phyloP scores from a whole-genome alignment of 108 stramenopile genomes.

The Licmophora abbreviata region DNA sequence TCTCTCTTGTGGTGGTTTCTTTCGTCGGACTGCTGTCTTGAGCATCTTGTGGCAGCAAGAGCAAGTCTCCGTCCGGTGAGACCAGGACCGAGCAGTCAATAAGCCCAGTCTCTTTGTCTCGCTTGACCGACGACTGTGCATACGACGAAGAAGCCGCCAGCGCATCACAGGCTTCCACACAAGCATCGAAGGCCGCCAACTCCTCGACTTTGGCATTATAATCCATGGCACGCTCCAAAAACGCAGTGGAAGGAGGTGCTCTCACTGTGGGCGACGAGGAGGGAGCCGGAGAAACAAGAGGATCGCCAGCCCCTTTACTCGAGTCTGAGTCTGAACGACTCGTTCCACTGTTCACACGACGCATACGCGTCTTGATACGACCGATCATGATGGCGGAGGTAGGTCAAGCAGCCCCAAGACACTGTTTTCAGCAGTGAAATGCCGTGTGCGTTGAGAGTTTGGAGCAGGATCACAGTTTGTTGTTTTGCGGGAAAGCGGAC shows the following conservation, averaged over 20 bases:
- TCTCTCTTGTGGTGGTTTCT: too few relatives aligned
- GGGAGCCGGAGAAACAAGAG: too few relatives aligned
- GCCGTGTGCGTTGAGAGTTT: too few relatives aligned
- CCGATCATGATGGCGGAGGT: constrained; percentile 2
- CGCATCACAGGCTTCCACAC: constrained; percentile 52
- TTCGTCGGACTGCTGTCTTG: background rate
- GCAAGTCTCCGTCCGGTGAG: constrained; percentile 57
- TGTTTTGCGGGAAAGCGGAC: too few relatives aligned
- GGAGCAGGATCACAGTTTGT: too few relatives aligned
- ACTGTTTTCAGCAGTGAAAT: too few relatives aligned
- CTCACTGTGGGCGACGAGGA: background rate
- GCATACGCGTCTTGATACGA: background rate
- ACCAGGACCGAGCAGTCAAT: constrained; percentile 57
- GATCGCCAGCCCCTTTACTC: too few relatives aligned
- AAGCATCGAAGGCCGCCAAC: constrained; percentile 45
- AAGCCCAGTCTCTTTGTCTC: constrained; percentile 18
- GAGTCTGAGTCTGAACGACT: background rate
- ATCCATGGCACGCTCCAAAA: background rate
- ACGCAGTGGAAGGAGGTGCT: background rate
- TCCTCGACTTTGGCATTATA: constrained; percentile 12
- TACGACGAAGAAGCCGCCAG: constrained; percentile 29
- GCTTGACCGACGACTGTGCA: constrained; percentile 9
- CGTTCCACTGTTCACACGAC: background rate
- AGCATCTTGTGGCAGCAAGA: constrained; percentile 24
- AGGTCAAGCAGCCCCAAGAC: too few relatives aligned